phyloP scores from a whole-genome alignment of 1,284 basidiomycete species.

The Pseudozyma sp. region DNA sequence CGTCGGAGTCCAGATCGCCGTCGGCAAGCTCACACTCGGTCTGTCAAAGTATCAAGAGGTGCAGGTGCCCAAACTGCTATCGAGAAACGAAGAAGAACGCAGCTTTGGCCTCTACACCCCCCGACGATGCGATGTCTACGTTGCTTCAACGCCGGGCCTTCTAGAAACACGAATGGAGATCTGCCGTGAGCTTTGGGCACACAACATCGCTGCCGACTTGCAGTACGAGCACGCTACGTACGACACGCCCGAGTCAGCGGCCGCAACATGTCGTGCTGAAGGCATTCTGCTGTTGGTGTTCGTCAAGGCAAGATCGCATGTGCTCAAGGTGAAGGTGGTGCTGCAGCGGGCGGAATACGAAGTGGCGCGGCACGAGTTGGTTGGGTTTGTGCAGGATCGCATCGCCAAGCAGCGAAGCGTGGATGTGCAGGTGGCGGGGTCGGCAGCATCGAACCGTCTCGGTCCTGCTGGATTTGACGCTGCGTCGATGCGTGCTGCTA shows the following conservation, averaged over 20 bases:
- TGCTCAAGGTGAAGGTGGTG: constrained; percentile 64
- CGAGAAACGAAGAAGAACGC: constrained; percentile 77
- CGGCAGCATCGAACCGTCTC: constrained; percentile 9
- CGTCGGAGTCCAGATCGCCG: constrained; percentile 80
- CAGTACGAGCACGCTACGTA: constrained; percentile 75
- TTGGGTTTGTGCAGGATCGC: constrained; percentile 56
- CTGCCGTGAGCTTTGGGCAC: constrained; percentile 80
- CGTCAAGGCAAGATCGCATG: constrained; percentile 51
- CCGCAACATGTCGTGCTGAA: constrained; percentile 64
- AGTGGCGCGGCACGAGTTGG: constrained; percentile 56
- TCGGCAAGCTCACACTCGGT: constrained; percentile 81
- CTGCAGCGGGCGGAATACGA: constrained; percentile 61
- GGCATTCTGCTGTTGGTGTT: constrained; percentile 66
- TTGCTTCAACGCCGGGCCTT: constrained; percentile 81
- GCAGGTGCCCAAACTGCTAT: constrained; percentile 76
- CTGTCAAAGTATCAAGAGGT: constrained; percentile 77
- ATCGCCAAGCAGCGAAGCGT: constrained; percentile 56
- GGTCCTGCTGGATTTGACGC: constrained; percentile 19
- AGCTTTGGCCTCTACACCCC: constrained; percentile 89
- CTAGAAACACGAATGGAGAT: constrained; percentile 82
- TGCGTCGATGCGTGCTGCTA: constrained; percentile 21
- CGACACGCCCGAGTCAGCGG: constrained; percentile 59
- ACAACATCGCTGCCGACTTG: constrained; percentile 84
- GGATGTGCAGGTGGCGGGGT: constrained; percentile 38
- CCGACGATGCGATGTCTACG: constrained; percentile 78